Base-by-base conservation (phyloP, 805 yeast species). In the Schwanniomyces vanrijiae region DNA sequence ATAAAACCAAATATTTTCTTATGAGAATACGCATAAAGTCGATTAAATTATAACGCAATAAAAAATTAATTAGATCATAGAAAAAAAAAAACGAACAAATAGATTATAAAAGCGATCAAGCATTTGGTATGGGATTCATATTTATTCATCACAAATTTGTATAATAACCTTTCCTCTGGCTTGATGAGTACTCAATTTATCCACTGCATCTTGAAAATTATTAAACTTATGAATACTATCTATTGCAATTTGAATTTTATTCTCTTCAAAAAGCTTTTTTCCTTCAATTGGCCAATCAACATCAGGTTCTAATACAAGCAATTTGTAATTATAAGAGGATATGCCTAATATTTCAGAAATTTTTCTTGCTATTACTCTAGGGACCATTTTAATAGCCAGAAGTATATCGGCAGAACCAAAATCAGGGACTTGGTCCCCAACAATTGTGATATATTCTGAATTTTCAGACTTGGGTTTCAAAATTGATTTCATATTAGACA, bases 161-260 rank as follows among this genome's bases (percentile, higher is more conserved):
- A 81, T 46, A n/a, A 89, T 77, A 42, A 86, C 69, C 62, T 88
- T 89, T 31, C 96, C 96, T 46, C 75, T 78, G 6, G 84, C 82
- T 41, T 61, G 68, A 47, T 80, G 76, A 26, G 72, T 61, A 6
- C 60, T 61, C 24, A 85, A 59, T 51, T 68, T 68, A 7, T 77
- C 76, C 39, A 78, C 60, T 1, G 90, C 94, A 7, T 68, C 59
- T 40, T 73, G 51, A 51, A 61, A 79, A 14, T 85, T 77, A 2
- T 68, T 75, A 51, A 84, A 74, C 13, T 71, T 59, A 50, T 68
- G 75, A 28, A 75, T 76, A 4, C 83, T 72, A 57, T 86, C 92
- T 40, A 87, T 70, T 5, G 69, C 61, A 4, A 82, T 67, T 41
- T 65, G 61, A 44, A 81, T 55, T 11, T 71, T 60, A 1, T 78